Evolutionary conservation across 345 rosid genomes (phyloP).

Genomic region (Erodium maritimum): DNA sequence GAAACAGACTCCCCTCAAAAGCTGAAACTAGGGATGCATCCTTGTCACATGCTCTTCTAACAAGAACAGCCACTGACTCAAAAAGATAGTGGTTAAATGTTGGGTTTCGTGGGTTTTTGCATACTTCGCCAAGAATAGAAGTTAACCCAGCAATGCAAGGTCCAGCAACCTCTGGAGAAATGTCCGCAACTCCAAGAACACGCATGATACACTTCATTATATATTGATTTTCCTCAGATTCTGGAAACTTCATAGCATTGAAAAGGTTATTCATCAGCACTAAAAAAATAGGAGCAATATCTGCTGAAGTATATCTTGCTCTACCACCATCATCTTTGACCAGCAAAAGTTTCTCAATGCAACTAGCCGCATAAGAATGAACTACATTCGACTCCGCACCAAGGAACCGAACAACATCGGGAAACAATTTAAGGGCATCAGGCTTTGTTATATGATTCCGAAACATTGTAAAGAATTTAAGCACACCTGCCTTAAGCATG

Average conservation of each 20-base stretch:
- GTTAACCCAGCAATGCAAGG: constrained; percentile 80
- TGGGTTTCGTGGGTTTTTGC: constrained; percentile 86
- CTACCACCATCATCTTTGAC: constrained; percentile 87
- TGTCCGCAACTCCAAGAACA: constrained; percentile 75
- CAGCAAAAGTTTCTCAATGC: constrained; percentile 83
- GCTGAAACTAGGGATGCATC: constrained; percentile 56
- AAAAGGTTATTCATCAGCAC: constrained; percentile 64
- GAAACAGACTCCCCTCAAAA: constrained; percentile 72
- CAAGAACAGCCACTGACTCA: constrained; percentile 93
- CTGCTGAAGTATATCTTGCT: constrained; percentile 53
- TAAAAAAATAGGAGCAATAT: constrained; percentile 46
- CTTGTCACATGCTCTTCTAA: constrained; percentile 77
- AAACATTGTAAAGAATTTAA: constrained; percentile 79
- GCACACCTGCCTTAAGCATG: constrained; percentile 91
- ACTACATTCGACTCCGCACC: constrained; percentile 78
- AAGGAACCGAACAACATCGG: constrained; percentile 65
- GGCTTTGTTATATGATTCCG: constrained; percentile 61
- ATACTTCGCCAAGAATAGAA: constrained; percentile 60
- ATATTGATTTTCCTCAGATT: constrained; percentile 95
- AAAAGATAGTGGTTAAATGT: constrained; percentile 89
- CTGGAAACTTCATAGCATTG: constrained; percentile 59
- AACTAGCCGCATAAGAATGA: constrained; percentile 95
- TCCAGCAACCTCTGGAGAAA: constrained; percentile 59
- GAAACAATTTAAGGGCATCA: constrained; percentile 53
- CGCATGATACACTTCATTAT: constrained; percentile 97